Evolutionary conservation across 2,329 filamentous ascomycete genomes (phyloP).

Genomic region (Lecanicillium sp.): DNA sequence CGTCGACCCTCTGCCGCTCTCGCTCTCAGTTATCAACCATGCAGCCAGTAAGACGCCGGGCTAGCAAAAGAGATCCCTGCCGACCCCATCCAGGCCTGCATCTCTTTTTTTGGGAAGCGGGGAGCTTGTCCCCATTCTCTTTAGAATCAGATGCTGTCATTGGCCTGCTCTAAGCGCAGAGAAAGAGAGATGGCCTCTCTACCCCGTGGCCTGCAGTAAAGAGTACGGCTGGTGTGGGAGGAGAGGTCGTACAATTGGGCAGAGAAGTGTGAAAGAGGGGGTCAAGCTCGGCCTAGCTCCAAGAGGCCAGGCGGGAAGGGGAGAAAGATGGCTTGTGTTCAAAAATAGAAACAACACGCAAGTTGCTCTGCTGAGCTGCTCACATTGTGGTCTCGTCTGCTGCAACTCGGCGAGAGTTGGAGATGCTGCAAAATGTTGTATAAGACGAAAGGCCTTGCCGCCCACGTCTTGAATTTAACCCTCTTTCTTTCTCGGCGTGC

Average conservation of each 20-base stretch:
- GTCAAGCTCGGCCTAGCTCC: too few relatives aligned
- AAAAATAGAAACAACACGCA: constrained; percentile 33
- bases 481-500: constrained; percentile 34
- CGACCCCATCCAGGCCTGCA: background rate
- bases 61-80: constrained; percentile 5
- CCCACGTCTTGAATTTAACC: constrained; percentile 32
- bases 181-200: background rate
- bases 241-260: constrained; percentile 3
- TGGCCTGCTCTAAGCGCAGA: constrained; percentile 10
- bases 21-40: background rate
- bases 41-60: too few relatives aligned
- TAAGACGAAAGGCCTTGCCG: constrained; percentile 50
- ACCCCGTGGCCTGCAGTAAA: too few relatives aligned
- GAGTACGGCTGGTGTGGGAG: background rate
- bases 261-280: constrained; percentile 2
- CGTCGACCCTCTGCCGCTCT: constrained; percentile 1
- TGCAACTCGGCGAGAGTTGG: constrained; percentile 24
- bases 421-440: constrained; percentile 45
- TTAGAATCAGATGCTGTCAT: background rate
- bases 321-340: constrained; percentile 17
- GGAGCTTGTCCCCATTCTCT: background rate
- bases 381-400: background rate
- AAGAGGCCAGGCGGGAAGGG: background rate
- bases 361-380: background rate
- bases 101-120: constrained; percentile 7